These are phyloP conservation scores for Davidsoniella eucalypti DNA, from an alignment of 2,329 filamentous ascomycete genomes.

Conservation along the genomic window DNA sequence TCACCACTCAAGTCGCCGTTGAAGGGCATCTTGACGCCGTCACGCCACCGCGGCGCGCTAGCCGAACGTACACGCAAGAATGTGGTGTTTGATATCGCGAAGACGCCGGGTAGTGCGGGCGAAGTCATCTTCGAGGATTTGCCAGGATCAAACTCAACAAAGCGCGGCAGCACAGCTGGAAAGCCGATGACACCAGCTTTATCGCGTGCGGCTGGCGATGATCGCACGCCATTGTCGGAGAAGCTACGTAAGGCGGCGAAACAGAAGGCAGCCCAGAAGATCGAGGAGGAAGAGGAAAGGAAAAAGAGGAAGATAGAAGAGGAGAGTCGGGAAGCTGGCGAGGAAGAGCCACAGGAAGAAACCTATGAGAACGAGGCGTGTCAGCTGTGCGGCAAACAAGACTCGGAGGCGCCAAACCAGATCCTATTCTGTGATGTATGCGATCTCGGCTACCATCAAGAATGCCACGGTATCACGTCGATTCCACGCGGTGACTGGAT, in stretches of 20 bases:
- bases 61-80: constrained; percentile 30
- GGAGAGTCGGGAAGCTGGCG: neutral
- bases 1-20: constrained; percentile 17
- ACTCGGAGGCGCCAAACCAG: constrained; percentile 41
- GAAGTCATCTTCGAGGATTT: constrained; percentile 38
- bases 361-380: constrained; percentile 38
- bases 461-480: constrained; percentile 39
- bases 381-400: constrained; percentile 37
- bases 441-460: constrained; percentile 44
- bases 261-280: constrained; percentile 14
- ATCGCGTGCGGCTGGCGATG: neutral
- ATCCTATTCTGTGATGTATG: constrained; percentile 50
- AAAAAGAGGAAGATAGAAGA: constrained; percentile 18
- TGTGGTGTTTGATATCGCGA: constrained; percentile 32
- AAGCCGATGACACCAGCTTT: neutral
- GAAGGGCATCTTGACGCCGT: constrained; percentile 41
- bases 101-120: constrained; percentile 14
- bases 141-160: constrained; percentile 20
- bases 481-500: constrained; percentile 49
- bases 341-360: constrained; percentile 17
- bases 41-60: constrained; percentile 22
- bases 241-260: constrained; percentile 13
- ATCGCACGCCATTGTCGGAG: constrained; percentile 10
- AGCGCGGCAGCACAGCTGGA: neutral
- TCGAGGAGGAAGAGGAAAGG: constrained; percentile 8